phyloP scores from a whole-genome alignment of 495 filamentous ascomycete species.

The Letharia lupina region DNA sequence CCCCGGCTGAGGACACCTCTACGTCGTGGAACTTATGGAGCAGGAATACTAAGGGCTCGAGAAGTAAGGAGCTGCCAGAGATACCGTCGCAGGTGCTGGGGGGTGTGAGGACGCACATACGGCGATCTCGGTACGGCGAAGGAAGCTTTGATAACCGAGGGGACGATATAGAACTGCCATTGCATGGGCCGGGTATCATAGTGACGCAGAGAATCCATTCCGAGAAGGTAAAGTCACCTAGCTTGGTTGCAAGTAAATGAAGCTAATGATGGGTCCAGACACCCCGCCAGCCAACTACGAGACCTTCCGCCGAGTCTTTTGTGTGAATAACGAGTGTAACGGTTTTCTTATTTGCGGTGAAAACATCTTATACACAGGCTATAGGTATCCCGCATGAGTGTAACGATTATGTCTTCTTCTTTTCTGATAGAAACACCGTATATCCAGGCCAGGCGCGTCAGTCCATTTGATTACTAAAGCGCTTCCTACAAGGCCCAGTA shows the following conservation, averaged over 20 bases:
- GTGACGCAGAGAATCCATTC: neutral
- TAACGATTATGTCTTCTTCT: no score
- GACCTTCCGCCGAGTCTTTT: neutral
- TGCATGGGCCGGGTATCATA: neutral
- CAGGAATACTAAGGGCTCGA: neutral
- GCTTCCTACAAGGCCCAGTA: no score
- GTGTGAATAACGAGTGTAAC: no score
- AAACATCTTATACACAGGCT: no score
- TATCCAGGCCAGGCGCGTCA: no score
- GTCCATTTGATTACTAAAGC: no score
- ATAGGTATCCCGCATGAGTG: no score
- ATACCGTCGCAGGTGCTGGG: neutral
- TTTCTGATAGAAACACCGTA: no score
- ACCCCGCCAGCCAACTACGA: neutral
- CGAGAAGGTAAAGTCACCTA: neutral
- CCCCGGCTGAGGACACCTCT: neutral
- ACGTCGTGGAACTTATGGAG: neutral
- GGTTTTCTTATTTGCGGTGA: no score
- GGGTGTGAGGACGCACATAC: constrained; percentile 1
- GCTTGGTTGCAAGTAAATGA: neutral
- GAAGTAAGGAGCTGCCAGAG: neutral
- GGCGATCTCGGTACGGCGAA: neutral
- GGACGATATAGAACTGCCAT: neutral
- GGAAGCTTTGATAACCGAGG: neutral
- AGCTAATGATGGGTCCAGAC: neutral